A percentile compares a stretch with the other conserved stretches of the same genome.
Evolutionary conservation across 2,329 filamentous ascomycete species (phyloP).

Genomic region (Blumeriella jaapii): DNA sequence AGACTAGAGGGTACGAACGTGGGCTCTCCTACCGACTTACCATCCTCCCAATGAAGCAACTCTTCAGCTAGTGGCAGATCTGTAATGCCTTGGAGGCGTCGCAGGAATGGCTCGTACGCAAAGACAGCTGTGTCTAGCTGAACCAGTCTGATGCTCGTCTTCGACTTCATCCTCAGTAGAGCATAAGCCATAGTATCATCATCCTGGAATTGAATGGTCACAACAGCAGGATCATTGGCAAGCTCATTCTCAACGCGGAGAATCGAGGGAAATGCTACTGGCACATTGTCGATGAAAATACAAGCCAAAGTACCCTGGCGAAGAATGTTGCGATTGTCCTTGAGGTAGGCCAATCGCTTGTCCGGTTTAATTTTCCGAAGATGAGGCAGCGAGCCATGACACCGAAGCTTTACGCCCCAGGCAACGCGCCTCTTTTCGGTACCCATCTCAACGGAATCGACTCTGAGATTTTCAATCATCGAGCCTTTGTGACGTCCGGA

Average conservation of each 20-base stretch:
- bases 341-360: constrained; percentile 35
- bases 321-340: constrained; percentile 38
- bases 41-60: constrained; percentile 32
- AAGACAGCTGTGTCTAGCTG: constrained; percentile 56
- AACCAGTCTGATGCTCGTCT: constrained; percentile 35
- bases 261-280: constrained; percentile 50
- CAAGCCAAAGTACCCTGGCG: constrained; percentile 52
- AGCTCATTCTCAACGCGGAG: constrained; percentile 40
- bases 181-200: constrained; percentile 34
- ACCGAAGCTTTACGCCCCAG: constrained; percentile 32
- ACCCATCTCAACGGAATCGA: constrained; percentile 27
- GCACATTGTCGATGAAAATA: constrained; percentile 37
- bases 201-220: constrained; percentile 42
- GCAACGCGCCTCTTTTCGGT: constrained; percentile 18
- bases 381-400: constrained; percentile 33
- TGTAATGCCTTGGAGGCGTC: constrained; percentile 42
- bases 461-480: constrained; percentile 31
- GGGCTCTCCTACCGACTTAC: constrained; percentile 8
- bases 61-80: constrained; percentile 45
- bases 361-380: constrained; percentile 26
- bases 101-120: constrained; percentile 55
- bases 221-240: constrained; percentile 30
- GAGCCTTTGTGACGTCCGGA: constrained; percentile 31
- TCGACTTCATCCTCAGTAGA: constrained; percentile 33
- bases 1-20: constrained; percentile 16